Base-by-base conservation (phyloP, 805 yeast genomes). In the Myxozyma vanderwaltii region DNA sequence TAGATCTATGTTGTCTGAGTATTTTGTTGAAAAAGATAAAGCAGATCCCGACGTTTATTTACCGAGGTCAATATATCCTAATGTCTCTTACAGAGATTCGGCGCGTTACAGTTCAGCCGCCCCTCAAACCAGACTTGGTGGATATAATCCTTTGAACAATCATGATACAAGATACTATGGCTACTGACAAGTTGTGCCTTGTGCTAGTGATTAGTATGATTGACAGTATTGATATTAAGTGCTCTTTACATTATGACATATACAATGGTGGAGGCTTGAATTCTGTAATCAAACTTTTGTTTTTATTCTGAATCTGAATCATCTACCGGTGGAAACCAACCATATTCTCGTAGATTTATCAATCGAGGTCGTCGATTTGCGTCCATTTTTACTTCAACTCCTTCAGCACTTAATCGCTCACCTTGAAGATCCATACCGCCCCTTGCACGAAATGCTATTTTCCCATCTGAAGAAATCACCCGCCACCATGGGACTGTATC, bases 401-500 rank as follows among this genome's bases (percentile, higher is more conserved):
- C 81, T 71, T 88, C 92, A 0, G 63, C 68, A 19, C 70, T 58
- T 23, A 87, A 72, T 49, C 68, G 64, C 5, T 74, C 71, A 10
- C 78, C 76, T 69, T 87, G 92, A 23, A 69, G 64, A 12, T 68
- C 63, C 64, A 60, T 59, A 53, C 81, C 82, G 1, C 81, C 79
- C 26, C 71, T 70, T 0, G 76, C 69, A 69, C 72, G 8, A 69
- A 80, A 79, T 3, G 90, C 81, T 1, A 88, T 83, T 19, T 72
- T 75, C 0, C 94, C 94, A 17, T 81, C 72, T n/a, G 87, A 76
- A 24, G 81, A 79, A 8, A 88, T 75, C 1, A 88, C 88, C 36
- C 95, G 73, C 92, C 92, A 88, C 95, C 95, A 88, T 3, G 92
- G 92, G 13, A 87, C 79, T 8, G 74, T 74, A 1, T 65, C 71